Percentiles rank a stretch among this genome's conserved stretches.
Conservation (phyloP, 2,329 filamentous ascomycete genomes). For the Chaetoscypha palmicola region DNA sequence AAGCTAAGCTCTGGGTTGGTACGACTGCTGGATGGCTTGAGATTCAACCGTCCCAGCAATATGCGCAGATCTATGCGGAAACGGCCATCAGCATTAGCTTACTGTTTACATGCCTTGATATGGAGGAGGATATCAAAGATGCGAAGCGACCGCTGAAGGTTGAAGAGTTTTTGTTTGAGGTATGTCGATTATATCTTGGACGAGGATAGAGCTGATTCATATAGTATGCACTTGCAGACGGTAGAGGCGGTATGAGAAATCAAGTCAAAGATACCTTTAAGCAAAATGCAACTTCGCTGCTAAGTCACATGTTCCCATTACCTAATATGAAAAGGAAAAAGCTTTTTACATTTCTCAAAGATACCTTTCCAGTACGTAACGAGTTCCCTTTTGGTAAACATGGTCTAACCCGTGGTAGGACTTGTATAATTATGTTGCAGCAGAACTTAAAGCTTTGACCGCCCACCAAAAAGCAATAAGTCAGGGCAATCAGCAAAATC, state of each 20-base stretch:
- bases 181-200: background rate
- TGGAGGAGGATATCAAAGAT: constrained; percentile 3
- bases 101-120: constrained; percentile 2
- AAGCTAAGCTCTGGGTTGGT: constrained; percentile 3
- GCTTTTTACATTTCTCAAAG: background rate
- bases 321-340: constrained; percentile 2
- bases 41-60: constrained; percentile 1
- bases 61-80: background rate
- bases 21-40: constrained; percentile 1
- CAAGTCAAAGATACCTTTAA: background rate
- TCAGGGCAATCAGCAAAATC: background rate
- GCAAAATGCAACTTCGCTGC: background rate
- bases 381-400: background rate
- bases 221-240: constrained; percentile 6
- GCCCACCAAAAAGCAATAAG: background rate
- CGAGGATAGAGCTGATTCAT: background rate
- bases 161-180: constrained; percentile 4
- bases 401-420: constrained; percentile 3
- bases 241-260: background rate
- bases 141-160: background rate
- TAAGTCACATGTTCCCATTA: constrained; percentile 1
- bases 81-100: background rate
- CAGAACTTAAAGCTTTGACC: background rate
- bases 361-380: background rate
- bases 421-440: background rate